These are phyloP conservation scores for Tylopilus rubrobrunneus DNA, from an alignment of 768 basidiomycete species.

Conservation along the genomic window DNA sequence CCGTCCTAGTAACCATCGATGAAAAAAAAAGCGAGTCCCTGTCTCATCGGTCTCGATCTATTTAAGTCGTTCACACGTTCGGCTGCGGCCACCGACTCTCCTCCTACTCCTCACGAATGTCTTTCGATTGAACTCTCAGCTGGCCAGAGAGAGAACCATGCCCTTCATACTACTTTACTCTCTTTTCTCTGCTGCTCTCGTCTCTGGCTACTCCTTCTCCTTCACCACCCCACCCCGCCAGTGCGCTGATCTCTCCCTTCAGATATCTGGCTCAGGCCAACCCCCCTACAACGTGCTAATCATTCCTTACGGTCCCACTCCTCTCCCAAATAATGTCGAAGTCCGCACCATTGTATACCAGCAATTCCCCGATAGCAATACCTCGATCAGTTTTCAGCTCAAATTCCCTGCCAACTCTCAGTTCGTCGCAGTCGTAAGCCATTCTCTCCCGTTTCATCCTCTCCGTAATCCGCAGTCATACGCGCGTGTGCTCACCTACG, in stretches of 20 bases:
- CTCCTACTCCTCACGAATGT: conserved; percentile 7
- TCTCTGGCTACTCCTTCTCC: conserved; percentile 40
- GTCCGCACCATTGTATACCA: conserved; percentile 56
- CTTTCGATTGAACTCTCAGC: background rate
- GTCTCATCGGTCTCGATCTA: conserved; percentile 3
- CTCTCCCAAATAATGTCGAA: conserved; percentile 60
- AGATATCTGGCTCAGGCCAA: conserved; percentile 55
- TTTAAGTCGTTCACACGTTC: background rate
- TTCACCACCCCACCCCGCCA: conserved; percentile 52
- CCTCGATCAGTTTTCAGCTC: conserved; percentile 50
- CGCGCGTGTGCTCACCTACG: background rate
- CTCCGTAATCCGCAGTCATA: background rate
- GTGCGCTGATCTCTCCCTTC: conserved; percentile 59
- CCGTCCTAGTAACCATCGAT: no score
- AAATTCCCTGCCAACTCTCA: conserved; percentile 65
- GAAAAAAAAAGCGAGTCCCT: background rate
- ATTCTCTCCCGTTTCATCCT: background rate
- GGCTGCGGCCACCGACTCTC: background rate
- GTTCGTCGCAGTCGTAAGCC: conserved; percentile 72
- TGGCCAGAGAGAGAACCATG: conserved; percentile 13
- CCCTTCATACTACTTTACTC: conserved; percentile 11
- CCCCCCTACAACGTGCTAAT: conserved; percentile 69
- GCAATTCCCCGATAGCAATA: conserved; percentile 41
- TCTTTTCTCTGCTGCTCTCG: conserved; percentile 27
- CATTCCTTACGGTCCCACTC: conserved; percentile 61